phyloP scores from a whole-genome alignment of 345 rosid species.

The Eucalyptus tenuipes region DNA sequence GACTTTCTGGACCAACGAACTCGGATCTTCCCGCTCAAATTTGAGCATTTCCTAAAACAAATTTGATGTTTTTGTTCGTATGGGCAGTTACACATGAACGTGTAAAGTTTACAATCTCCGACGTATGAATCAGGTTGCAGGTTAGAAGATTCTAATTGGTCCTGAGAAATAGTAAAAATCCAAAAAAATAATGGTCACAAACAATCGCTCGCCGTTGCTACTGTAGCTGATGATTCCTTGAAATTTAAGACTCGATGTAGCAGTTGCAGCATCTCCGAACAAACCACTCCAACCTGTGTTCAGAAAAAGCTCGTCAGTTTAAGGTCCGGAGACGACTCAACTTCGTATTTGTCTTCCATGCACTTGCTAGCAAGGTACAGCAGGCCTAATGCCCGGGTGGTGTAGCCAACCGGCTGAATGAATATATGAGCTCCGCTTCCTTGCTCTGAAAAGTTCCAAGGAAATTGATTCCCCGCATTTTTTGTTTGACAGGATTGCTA shows the following conservation, averaged over 20 bases:
- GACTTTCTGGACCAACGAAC: not conserved
- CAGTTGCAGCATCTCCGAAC: constrained; percentile 24
- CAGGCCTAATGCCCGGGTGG: not conserved
- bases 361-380: not conserved
- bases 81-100: not conserved
- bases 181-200: not conserved
- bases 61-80: not conserved
- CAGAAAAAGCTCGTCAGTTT: not conserved
- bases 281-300: constrained; percentile 34
- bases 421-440: not conserved
- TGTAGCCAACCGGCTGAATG: not conserved
- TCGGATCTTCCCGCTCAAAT: not conserved
- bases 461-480: not conserved
- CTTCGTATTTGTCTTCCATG: not conserved
- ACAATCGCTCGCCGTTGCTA: not conserved
- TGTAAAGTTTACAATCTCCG: not conserved
- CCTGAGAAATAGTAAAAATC: not conserved
- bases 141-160: not conserved
- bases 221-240: not conserved
- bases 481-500: not conserved
- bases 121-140: not conserved
- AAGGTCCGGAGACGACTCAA: not conserved
- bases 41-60: not conserved
- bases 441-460: not conserved
- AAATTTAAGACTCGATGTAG: not conserved